phyloP scores from a whole-genome alignment of 306 rosid species.

The Prunus fruticosa region DNA sequence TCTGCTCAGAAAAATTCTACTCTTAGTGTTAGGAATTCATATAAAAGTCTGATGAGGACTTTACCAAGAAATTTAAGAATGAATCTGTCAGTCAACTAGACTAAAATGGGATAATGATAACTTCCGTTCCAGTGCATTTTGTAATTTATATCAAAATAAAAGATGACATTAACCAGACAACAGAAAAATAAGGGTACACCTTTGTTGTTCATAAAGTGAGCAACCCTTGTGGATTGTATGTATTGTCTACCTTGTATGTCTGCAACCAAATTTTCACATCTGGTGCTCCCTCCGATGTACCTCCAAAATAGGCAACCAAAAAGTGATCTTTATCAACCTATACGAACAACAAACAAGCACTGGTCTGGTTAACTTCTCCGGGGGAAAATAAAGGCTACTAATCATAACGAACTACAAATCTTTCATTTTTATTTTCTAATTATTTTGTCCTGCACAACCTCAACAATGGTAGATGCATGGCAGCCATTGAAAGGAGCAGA shows the following conservation, averaged over 20 bases:
- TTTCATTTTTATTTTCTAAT: neutral
- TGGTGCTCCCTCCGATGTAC: conserved; percentile 67
- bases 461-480: conserved; percentile 95
- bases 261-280: conserved; percentile 97
- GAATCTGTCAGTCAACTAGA: neutral
- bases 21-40: conserved; percentile 20
- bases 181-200: neutral
- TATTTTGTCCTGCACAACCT: conserved; percentile 41
- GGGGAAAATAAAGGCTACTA: neutral
- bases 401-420: neutral
- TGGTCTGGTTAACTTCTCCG: neutral
- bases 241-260: conserved; percentile 50
- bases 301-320: conserved; percentile 85
- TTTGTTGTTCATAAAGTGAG: neutral
- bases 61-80: neutral
- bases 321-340: conserved; percentile 74
- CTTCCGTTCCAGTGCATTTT: neutral
- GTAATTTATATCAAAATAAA: neutral
- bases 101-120: neutral
- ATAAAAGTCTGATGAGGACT: conserved; percentile 13
- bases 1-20: conserved; percentile 39
- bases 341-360: conserved; percentile 24
- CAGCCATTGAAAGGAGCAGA: conserved; percentile 74
- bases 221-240: neutral
- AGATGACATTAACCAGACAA: neutral